Base-by-base conservation (phyloP, 345 rosid species). In the Corchorus capsularis region DNA sequence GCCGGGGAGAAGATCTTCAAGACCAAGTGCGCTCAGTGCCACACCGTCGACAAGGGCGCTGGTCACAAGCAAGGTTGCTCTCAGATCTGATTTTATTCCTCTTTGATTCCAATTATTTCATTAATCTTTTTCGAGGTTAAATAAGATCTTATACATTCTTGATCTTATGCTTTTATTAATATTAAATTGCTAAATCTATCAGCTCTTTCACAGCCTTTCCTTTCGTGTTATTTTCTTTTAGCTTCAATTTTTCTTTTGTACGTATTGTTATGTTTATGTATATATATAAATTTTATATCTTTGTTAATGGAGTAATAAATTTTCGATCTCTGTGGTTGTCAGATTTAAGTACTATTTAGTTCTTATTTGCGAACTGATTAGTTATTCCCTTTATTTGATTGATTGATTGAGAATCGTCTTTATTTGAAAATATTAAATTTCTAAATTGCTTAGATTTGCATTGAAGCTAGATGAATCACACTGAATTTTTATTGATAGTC, bases 1-100 rank as follows among this genome's bases (percentile, higher is more conserved):
- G 82, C 87, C 37, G 91, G 91, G 53, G 93, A 91, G 85, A 91
- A 91, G 85, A 87, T 89, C 83, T 89, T 91, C 80, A 85, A 76
- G 83, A 85, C 82, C n/a, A 89, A 89, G 85, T 89, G 93, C 61
- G 91, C 89, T 68, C 91, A 90, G 80, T 90, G 93, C 72, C 93
- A 90, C 87, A 90, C 91, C 79, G 91, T 90, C 47, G 88, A 85
- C 0, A 83, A 86, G 75, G 89, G 90, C 78, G 89, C 90, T 13
- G 91, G 89, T 60, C 90, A 90, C 84, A 90, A 85, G 73, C 93
- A 90, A 88, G 93, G 93, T 82, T 6, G 27, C 14, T 64, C 17
- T 59, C 46, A 52, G 72, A 75, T 66, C 72, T 66, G 43, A 0
- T 66, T 15, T 20, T 54, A 2, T 41, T 5, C 22, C 9, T 64